Evolutionary conservation across 1,284 basidiomycete genomes (phyloP).

Genomic region (Pseudozyma sp.): DNA sequence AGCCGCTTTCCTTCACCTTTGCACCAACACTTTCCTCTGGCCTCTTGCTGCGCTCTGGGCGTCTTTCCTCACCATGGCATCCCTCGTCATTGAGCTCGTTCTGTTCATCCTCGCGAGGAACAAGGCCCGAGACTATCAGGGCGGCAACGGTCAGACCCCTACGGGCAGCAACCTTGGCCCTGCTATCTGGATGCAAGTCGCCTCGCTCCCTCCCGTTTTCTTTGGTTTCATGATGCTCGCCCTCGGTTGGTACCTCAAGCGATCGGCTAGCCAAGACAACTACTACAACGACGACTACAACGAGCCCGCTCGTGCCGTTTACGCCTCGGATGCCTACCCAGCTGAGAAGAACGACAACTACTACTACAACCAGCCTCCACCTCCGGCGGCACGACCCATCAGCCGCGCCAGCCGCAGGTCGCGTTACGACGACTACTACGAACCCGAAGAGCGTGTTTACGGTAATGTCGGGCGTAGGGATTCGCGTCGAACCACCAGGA

Average conservation of each 20-base stretch:
- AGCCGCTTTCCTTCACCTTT: conserved; percentile 56
- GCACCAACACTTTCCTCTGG: conserved; percentile 59
- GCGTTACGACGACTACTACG: conserved; percentile 49
- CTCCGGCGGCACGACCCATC: conserved; percentile 23
- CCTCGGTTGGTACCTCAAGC: conserved; percentile 49
- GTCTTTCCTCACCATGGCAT: conserved; percentile 46
- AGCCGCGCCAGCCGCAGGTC: conserved; percentile 44
- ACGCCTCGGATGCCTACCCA: conserved; percentile 20
- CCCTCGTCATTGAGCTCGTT: conserved; percentile 56
- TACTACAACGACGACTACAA: conserved; percentile 45
- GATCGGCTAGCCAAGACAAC: conserved; percentile 34
- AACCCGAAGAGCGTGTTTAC: conserved; percentile 49
- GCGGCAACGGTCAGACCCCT: conserved; percentile 15
- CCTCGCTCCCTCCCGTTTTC: conserved; percentile 54
- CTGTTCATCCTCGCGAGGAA: conserved; percentile 55
- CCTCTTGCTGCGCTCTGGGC: conserved; percentile 57
- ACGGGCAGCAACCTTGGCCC: conserved; percentile 41
- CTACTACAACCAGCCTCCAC: conserved; percentile 23
- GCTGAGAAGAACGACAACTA: conserved; percentile 22
- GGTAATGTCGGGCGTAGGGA: conserved; percentile 39
- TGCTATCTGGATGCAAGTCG: conserved; percentile 62
- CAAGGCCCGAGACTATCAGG: conserved; percentile 25
- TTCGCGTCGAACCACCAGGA: conserved; percentile 23
- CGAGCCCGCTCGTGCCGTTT: conserved; percentile 44
- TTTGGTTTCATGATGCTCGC: conserved; percentile 55